Conservation (phyloP, 306 rosid genomes). For the Potentilla sterilis region DNA sequence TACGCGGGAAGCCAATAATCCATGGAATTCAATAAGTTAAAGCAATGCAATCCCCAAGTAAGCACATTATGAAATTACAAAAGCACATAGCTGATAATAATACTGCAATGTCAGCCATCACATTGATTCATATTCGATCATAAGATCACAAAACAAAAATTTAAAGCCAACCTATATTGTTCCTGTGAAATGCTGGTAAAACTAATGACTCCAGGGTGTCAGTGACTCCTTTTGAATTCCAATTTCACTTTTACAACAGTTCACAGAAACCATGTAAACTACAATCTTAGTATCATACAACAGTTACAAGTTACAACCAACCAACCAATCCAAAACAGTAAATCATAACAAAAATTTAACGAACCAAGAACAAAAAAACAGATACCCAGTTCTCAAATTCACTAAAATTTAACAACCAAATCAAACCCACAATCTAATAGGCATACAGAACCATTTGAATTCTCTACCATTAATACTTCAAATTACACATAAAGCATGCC, state of each 20-base stretch:
- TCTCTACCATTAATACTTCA: conserved; percentile 8
- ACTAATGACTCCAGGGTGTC: conserved; percentile 12
- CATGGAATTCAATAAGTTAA: background rate
- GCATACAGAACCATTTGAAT: conserved; percentile 4
- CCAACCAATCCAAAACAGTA: conserved; percentile 17
- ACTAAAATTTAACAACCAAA: background rate
- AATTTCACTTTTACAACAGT: conserved; percentile 12
- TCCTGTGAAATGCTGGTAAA: conserved; percentile 15
- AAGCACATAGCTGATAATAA: background rate
- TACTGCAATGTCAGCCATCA: background rate
- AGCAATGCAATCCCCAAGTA: conserved; percentile 27
- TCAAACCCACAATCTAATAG: conserved; percentile 1
- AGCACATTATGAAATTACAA: conserved; percentile 13
- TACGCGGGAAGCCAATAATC: conserved; percentile 4
- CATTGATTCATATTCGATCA: conserved; percentile 17
- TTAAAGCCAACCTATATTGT: background rate
- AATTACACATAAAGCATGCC: conserved; percentile 22
- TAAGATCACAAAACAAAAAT: conserved; percentile 23
- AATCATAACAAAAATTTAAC: conserved; percentile 1
- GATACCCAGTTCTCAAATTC: conserved; percentile 17
- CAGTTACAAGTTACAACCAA: conserved; percentile 6
- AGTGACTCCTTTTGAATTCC: conserved; percentile 12
- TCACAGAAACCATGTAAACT: conserved; percentile 24
- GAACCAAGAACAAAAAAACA: conserved; percentile 11
- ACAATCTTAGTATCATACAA: conserved; percentile 22